A percentile compares a stretch with the other conserved stretches of the same genome.
These are phyloP conservation scores for Alternaria gansuensis DNA, from an alignment of 2,329 filamentous ascomycete species.

Conservation along the genomic window DNA sequence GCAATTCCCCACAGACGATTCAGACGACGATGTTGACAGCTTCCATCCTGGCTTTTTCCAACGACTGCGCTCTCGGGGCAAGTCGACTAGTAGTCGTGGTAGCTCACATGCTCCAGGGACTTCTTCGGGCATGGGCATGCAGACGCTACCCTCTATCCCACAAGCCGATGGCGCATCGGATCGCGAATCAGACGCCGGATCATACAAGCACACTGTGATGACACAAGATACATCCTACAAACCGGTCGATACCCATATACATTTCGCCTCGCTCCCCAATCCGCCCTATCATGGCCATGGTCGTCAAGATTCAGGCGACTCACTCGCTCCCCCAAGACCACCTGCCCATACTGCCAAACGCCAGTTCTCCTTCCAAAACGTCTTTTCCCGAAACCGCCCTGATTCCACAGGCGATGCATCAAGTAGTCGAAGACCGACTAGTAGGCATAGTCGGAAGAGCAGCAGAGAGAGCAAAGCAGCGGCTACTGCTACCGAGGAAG, in stretches of 20 bases:
- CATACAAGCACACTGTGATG: constrained; percentile 57
- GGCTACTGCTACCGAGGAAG: constrained; percentile 75
- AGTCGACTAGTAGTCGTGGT: constrained; percentile 42
- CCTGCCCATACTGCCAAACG: constrained; percentile 69
- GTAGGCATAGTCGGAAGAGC: constrained; percentile 45
- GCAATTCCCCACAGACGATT: constrained; percentile 74
- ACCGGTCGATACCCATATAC: constrained; percentile 51
- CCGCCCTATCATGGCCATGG: constrained; percentile 42
- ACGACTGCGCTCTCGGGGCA: constrained; percentile 47
- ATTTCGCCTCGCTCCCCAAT: constrained; percentile 56
- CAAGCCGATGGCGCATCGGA: constrained; percentile 37
- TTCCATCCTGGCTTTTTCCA: constrained; percentile 62
- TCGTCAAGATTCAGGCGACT: constrained; percentile 55
- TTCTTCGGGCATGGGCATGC: constrained; percentile 33
- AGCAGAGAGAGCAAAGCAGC: constrained; percentile 54
- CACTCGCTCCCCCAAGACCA: constrained; percentile 62
- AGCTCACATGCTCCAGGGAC: constrained; percentile 26
- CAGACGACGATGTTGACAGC: constrained; percentile 47
- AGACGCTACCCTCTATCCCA: constrained; percentile 34
- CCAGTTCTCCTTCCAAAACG: constrained; percentile 91
- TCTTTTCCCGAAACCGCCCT: constrained; percentile 68
- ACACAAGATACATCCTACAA: constrained; percentile 61
- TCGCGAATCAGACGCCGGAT: constrained; percentile 52
- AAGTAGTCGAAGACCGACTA: constrained; percentile 35
- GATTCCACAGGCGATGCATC: constrained; percentile 39